phyloP scores from a whole-genome alignment of 495 filamentous ascomycete genomes.

The Glonium stellatum region DNA sequence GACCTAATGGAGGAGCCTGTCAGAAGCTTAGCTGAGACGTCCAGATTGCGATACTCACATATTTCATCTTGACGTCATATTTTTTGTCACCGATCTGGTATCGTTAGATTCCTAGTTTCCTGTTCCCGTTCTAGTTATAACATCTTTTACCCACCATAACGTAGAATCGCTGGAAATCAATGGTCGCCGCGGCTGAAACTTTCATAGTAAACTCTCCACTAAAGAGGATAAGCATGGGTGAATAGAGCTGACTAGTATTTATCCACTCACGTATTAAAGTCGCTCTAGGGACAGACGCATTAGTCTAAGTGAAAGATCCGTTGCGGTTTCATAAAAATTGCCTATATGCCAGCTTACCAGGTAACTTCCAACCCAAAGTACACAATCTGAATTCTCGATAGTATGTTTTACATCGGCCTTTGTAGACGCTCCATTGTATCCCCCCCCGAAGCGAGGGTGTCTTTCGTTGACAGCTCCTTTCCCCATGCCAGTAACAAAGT shows the following conservation, averaged over 20 bases:
- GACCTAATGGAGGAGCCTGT: too few species aligned
- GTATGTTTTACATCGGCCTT: conserved; percentile 20
- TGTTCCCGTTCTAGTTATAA: too few species aligned
- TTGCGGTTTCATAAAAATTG: too few species aligned
- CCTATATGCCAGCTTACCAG: too few species aligned
- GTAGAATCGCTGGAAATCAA: conserved; percentile 41
- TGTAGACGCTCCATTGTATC: conserved; percentile 32
- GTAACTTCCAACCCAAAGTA: conserved; percentile 38
- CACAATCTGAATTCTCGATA: conserved; percentile 34
- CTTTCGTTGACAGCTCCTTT: conserved; percentile 36
- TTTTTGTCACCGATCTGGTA: too few species aligned
- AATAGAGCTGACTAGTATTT: not conserved
- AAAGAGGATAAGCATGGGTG: too few species aligned
- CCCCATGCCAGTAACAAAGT: conserved; percentile 34
- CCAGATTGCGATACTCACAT: too few species aligned
- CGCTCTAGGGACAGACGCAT: too few species aligned
- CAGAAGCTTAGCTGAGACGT: too few species aligned
- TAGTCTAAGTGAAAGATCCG: too few species aligned
- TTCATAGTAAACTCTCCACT: conserved; percentile 38
- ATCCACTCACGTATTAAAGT: not conserved
- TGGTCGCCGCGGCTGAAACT: conserved; percentile 22
- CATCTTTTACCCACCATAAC: conserved; percentile 36
- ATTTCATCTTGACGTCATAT: too few species aligned
- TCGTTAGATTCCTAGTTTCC: too few species aligned
- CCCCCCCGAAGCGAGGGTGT: conserved; percentile 30